phyloP scores from a whole-genome alignment of 2,329 filamentous ascomycete species.

The Triangularia setosa region DNA sequence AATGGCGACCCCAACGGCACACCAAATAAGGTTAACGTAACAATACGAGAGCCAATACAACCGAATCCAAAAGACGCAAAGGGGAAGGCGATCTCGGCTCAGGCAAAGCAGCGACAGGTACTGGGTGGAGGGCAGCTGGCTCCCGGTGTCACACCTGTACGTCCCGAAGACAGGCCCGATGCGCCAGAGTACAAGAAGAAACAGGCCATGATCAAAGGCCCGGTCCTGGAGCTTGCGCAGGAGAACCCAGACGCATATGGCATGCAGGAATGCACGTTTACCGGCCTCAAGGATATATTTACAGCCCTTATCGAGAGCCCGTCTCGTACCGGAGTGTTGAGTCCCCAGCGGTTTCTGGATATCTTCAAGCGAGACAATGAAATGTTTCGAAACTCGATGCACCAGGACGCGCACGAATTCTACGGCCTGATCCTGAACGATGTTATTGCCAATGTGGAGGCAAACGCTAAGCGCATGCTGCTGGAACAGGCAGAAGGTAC shows the following conservation, averaged over 20 bases:
- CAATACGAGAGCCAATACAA: slow-evolving; percentile 56
- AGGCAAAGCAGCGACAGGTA: slow-evolving; percentile 55
- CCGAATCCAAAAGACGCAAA: slow-evolving; percentile 41
- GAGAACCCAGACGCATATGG: slow-evolving; percentile 78
- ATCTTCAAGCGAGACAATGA: slow-evolving; percentile 93
- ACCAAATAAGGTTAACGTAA: slow-evolving; percentile 54
- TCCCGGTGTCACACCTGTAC: slow-evolving; percentile 49
- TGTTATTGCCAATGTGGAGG: slow-evolving; percentile 89
- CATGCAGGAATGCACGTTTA: slow-evolving; percentile 94
- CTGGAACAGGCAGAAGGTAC: slow-evolving; percentile 45
- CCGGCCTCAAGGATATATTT: slow-evolving; percentile 93
- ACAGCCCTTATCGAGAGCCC: slow-evolving; percentile 78
- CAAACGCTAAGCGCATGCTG: slow-evolving; percentile 67
- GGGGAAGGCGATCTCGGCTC: slow-evolving; percentile 51
- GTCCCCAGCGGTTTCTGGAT: slow-evolving; percentile 88
- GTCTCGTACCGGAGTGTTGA: slow-evolving; percentile 82
- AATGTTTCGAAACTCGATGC: slow-evolving; percentile 95
- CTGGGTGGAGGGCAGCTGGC: slow-evolving; percentile 52
- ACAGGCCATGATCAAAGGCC: slow-evolving; percentile 81
- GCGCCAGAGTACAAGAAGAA: slow-evolving; percentile 98
- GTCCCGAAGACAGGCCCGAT: slow-evolving; percentile 89
- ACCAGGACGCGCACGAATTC: slow-evolving; percentile 98
- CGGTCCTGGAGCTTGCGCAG: slow-evolving; percentile 77
- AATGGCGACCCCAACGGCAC: slow-evolving; percentile 64
- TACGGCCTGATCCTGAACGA: slow-evolving; percentile 93